Evolutionary conservation across 1,284 basidiomycete genomes (phyloP).

Genomic region (Tremellales sp.): DNA sequence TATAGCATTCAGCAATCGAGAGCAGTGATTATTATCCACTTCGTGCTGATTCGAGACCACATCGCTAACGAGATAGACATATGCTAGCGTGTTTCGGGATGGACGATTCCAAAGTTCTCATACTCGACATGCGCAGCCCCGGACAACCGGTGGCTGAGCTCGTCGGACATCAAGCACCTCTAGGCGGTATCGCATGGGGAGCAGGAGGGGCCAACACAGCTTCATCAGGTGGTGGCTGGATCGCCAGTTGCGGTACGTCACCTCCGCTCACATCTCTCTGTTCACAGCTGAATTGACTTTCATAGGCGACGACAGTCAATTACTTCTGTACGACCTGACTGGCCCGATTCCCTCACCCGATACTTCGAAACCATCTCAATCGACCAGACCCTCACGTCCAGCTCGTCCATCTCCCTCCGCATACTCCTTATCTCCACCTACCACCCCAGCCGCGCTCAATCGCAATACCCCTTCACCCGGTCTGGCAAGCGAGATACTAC

Average conservation of each 20-base stretch:
- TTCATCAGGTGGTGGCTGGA: slow-evolving; percentile 64
- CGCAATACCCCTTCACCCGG: slow-evolving; percentile 53
- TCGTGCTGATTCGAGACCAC: too few relatives aligned
- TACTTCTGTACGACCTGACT: slow-evolving; percentile 79
- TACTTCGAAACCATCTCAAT: slow-evolving; percentile 9
- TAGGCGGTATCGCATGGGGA: slow-evolving; percentile 86
- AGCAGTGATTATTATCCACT: slow-evolving; percentile 30
- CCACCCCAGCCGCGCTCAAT: slow-evolving; percentile 58
- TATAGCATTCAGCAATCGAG: slow-evolving; percentile 64
- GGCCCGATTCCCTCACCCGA: slow-evolving; percentile 29
- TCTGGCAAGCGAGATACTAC: slow-evolving; percentile 55
- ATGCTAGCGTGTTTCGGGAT: slow-evolving; percentile 52
- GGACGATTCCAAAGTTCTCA: slow-evolving; percentile 79
- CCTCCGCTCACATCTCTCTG: neutral
- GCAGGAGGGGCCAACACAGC: slow-evolving; percentile 45
- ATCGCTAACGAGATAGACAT: too few relatives aligned
- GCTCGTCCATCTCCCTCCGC: too few relatives aligned
- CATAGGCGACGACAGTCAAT: slow-evolving; percentile 90
- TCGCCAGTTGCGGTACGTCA: slow-evolving; percentile 74
- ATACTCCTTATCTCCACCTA: slow-evolving; percentile 39
- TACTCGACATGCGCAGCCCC: slow-evolving; percentile 89
- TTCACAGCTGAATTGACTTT: slow-evolving; percentile 6
- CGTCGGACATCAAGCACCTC: slow-evolving; percentile 62
- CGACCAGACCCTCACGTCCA: slow-evolving; percentile 49
- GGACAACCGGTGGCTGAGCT: slow-evolving; percentile 90